These are phyloP conservation scores for Trichosporon sp. DNA, from an alignment of 1,284 basidiomycete species.

Conservation along the genomic window DNA sequence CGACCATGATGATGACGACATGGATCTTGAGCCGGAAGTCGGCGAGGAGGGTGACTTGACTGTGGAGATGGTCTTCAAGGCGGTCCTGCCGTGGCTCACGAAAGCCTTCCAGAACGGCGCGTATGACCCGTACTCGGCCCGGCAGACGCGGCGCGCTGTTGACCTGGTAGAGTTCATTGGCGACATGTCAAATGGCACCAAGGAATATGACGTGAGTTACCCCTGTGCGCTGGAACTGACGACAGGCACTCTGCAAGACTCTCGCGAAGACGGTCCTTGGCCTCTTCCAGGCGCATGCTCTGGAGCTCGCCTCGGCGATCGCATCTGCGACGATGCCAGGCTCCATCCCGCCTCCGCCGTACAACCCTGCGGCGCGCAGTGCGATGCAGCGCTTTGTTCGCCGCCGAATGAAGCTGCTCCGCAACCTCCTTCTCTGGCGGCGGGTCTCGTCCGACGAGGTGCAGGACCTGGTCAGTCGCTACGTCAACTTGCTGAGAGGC, in stretches of 20 bases:
- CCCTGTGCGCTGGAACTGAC: not conserved
- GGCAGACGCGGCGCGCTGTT: constrained; percentile 61
- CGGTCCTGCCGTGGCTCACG: constrained; percentile 69
- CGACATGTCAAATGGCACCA: constrained; percentile 62
- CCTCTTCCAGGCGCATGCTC: constrained; percentile 60
- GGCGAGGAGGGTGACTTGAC: constrained; percentile 83
- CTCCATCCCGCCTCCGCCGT: constrained; percentile 54
- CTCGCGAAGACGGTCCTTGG: constrained; percentile 62
- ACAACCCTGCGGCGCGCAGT: constrained; percentile 70
- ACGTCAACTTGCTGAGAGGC: constrained; percentile 64
- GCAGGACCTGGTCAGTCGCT: constrained; percentile 56
- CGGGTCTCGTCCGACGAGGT: constrained; percentile 64
- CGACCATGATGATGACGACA: constrained; percentile 36
- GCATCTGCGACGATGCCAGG: constrained; percentile 32
- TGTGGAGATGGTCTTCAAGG: constrained; percentile 77
- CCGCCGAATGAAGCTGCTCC: constrained; percentile 67
- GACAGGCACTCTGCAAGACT: constrained; percentile 64
- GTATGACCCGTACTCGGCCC: constrained; percentile 75
- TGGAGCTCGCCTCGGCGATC: constrained; percentile 53
- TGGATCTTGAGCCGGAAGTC: constrained; percentile 57
- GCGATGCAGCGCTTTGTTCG: constrained; percentile 67
- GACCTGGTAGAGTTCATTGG: constrained; percentile 78
- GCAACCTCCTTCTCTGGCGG: constrained; percentile 69
- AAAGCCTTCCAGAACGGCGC: constrained; percentile 67
- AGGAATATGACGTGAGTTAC: constrained; percentile 62